Base-by-base conservation (phyloP, 2,329 filamentous ascomycete species). In the Botrytis deweyae region DNA sequence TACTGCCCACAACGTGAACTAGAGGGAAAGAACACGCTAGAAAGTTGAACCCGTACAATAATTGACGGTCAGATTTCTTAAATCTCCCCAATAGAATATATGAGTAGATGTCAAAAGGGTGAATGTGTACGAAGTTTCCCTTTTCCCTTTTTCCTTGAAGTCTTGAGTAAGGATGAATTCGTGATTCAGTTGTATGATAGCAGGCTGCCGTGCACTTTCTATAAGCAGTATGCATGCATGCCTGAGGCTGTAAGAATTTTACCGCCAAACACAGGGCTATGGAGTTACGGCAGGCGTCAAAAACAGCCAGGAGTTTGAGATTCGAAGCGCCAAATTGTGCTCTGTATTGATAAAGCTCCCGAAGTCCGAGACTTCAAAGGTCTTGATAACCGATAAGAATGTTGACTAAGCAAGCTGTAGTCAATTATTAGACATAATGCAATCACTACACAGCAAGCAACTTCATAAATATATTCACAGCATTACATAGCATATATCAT, bases 141-240 rank as follows among this genome's bases (percentile, higher is more conserved):
- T 63, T 42, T 42, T 63, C 61, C 38, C 38, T n/a, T 63, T 42
- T 63, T 36, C 25, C 63, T 36, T 55, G 16, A 55, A 29, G 52
- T 55, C 52, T 55, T 29, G 52, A 55, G 52, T 55, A 55, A 18
- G 52, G 6, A 55, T 55, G 62, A 64, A 64, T 64, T 64, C 62
- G 62, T 64, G 62, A 64, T 44, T 64, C 29, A 62, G 18, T 36
- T 36, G 29, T 33, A 36, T 62, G 59, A 36, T 38, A 29, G 52
- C n/a, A 55, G 52, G 52, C 52, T 55, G 52, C 52, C 52, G 61
- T 64, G 61, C 61, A 42, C 61, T 55, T 55, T 55, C 52, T 42
- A 18, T 10, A 29, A 12, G 61, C 10, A 18, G 40, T 25, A 64
- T 64, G 61, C 61, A 20, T 10, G 1, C 4, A 6, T 64, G 61